phyloP scores from a whole-genome alignment of 2,329 filamentous ascomycete species.

The Alternaria metachromatica region DNA sequence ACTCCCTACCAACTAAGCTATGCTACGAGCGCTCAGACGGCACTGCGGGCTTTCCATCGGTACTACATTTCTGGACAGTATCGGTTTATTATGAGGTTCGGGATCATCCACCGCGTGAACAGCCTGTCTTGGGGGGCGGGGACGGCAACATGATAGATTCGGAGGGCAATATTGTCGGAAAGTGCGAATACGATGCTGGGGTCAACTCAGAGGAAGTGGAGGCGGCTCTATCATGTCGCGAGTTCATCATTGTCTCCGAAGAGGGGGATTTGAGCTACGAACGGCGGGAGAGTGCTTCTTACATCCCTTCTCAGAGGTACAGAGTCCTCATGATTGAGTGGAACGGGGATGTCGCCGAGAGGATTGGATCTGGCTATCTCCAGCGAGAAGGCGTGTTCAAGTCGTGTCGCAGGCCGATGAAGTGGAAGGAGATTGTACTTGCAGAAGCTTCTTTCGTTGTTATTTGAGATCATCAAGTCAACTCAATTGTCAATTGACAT shows the following conservation, averaged over 20 bases:
- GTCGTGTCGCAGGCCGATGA: not conserved
- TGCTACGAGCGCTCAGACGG: too few relatives aligned
- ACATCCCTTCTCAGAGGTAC: not conserved
- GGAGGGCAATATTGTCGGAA: not conserved
- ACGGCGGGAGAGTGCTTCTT: fast-evolving
- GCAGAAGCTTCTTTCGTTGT: not conserved
- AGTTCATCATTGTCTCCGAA: not conserved
- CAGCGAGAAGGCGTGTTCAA: not conserved
- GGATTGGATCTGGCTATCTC: not conserved
- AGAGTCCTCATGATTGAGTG: not conserved
- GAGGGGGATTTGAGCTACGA: not conserved
- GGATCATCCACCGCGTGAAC: too few relatives aligned
- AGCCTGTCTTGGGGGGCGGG: too few relatives aligned
- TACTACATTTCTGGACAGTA: too few relatives aligned
- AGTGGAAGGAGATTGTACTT: not conserved
- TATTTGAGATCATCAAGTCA: not conserved
- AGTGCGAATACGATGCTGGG: too few relatives aligned
- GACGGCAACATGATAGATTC: too few relatives aligned
- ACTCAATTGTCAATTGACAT: too few relatives aligned
- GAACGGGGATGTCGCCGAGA: not conserved
- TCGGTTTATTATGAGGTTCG: too few relatives aligned
- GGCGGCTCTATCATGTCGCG: fast-evolving
- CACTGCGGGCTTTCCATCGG: too few relatives aligned
- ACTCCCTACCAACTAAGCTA: too few relatives aligned
- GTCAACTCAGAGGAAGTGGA: not conserved